phyloP scores from a whole-genome alignment of 768 basidiomycete genomes.

The Boletus fagicola region DNA sequence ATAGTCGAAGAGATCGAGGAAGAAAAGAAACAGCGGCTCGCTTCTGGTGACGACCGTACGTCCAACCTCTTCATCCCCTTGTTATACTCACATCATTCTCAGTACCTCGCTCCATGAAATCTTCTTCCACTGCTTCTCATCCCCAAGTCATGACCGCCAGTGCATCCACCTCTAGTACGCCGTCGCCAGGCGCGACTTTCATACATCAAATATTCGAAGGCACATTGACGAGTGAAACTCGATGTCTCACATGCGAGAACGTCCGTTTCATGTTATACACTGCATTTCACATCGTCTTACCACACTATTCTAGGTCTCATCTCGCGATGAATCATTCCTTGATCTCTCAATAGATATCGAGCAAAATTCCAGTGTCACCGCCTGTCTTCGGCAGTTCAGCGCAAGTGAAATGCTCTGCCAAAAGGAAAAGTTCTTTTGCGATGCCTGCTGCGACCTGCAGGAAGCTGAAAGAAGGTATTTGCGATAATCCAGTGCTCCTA shows the following conservation, averaged over 20 bases:
- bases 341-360: slow-evolving; percentile 99
- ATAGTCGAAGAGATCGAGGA: slow-evolving; percentile 92
- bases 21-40: slow-evolving; percentile 49
- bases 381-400: slow-evolving; percentile 94
- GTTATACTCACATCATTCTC: slow-evolving; percentile 7
- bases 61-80: slow-evolving; percentile 16
- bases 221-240: slow-evolving; percentile 91
- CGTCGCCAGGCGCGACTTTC: slow-evolving; percentile 62
- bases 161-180: slow-evolving; percentile 46
- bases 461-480: slow-evolving; percentile 93
- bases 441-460: slow-evolving; percentile 93
- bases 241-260: slow-evolving; percentile 97
- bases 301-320: slow-evolving; percentile 59
- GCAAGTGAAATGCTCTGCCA: slow-evolving; percentile 98
- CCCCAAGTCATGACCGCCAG: slow-evolving; percentile 41
- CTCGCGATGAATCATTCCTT: slow-evolving; percentile 93
- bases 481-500: neutral
- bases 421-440: slow-evolving; percentile 98
- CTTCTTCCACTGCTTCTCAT: slow-evolving; percentile 48
- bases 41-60: slow-evolving; percentile 66
- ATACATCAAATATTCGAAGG: slow-evolving; percentile 95
- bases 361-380: slow-evolving; percentile 94
- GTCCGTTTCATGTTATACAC: slow-evolving; percentile 44
- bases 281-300: slow-evolving; percentile 13
- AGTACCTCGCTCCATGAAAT: slow-evolving; percentile 64